A percentile compares a stretch with the other conserved stretches of the same genome.
phyloP scores from a whole-genome alignment of 2,329 filamentous ascomycete genomes.

The Hypocrella siamensis region DNA sequence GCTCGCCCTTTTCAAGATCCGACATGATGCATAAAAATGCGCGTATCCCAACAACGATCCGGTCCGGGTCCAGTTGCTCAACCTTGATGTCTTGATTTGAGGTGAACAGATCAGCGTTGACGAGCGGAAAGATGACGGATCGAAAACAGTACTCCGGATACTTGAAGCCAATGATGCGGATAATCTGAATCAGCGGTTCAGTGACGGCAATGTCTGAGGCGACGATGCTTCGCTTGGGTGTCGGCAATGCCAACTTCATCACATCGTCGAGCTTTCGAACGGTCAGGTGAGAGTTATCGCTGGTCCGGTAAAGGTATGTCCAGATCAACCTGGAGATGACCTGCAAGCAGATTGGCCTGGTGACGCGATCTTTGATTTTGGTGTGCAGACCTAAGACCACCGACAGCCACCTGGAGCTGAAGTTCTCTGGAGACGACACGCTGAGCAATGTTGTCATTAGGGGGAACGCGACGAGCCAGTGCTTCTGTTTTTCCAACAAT shows the following conservation, averaged over 20 bases:
- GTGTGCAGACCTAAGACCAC: slow-evolving; percentile 63
- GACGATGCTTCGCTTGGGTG: slow-evolving; percentile 63
- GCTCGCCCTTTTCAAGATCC: slow-evolving; percentile 74
- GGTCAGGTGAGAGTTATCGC: slow-evolving; percentile 52
- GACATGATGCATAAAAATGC: slow-evolving; percentile 88
- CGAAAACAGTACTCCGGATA: slow-evolving; percentile 88
- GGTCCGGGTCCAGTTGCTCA: slow-evolving; percentile 87
- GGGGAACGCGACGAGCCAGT: slow-evolving; percentile 83
- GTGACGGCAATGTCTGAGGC: slow-evolving; percentile 72
- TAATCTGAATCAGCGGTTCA: slow-evolving; percentile 83
- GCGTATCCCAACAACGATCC: slow-evolving; percentile 92
- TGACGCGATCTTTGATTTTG: slow-evolving; percentile 69
- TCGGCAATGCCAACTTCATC: slow-evolving; percentile 66
- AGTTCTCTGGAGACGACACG: slow-evolving; percentile 70
- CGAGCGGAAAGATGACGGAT: slow-evolving; percentile 82
- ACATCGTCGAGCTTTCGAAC: slow-evolving; percentile 80
- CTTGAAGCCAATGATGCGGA: slow-evolving; percentile 86
- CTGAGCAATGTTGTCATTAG: slow-evolving; percentile 78
- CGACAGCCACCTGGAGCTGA: slow-evolving; percentile 74
- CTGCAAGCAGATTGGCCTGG: slow-evolving; percentile 67
- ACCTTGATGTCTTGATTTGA: slow-evolving; percentile 65
- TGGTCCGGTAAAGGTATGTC: slow-evolving; percentile 82
- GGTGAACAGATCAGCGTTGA: slow-evolving; percentile 81
- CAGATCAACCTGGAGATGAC: slow-evolving; percentile 82
- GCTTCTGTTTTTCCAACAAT: slow-evolving; percentile 79